phyloP scores from a whole-genome alignment of 192 early-diverging fungal genomes.

The Coemansia sp. region DNA sequence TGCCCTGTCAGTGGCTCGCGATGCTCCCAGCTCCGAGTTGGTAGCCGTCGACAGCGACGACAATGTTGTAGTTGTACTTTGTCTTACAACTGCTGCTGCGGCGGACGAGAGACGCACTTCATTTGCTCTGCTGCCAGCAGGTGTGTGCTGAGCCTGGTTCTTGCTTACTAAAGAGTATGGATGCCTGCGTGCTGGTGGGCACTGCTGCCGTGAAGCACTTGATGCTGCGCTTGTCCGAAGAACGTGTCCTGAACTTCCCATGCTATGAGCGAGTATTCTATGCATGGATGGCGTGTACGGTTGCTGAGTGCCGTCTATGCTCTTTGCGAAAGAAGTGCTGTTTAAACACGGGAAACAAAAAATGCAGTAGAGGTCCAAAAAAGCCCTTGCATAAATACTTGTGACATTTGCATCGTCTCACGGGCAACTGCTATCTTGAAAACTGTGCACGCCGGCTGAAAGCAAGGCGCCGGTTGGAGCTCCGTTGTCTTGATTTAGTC shows the following conservation, averaged over 20 bases:
- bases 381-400: constrained; percentile 8
- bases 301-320: not conserved
- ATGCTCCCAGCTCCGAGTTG: not conserved
- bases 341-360: not conserved
- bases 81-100: not conserved
- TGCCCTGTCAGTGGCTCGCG: not conserved
- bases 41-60: not conserved
- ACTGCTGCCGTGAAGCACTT: not conserved
- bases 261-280: constrained; percentile 24
- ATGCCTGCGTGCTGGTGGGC: constrained; percentile 14
- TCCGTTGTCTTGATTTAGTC: not conserved
- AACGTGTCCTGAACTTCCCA: constrained; percentile 38
- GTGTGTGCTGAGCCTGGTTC: not conserved
- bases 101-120: not conserved
- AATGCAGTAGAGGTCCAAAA: not conserved
- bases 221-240: constrained; percentile 14
- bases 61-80: not conserved
- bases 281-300: constrained; percentile 26
- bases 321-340: not conserved
- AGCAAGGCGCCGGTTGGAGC: constrained; percentile 3
- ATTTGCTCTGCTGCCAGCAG: not conserved
- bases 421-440: not conserved
- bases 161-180: constrained; percentile 9
- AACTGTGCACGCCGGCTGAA: not conserved
- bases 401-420: not conserved